Percentiles rank a stretch among this genome's conserved stretches.
Evolutionary conservation across 768 basidiomycete genomes (phyloP).

Genomic region (Sutorius australiensis): DNA sequence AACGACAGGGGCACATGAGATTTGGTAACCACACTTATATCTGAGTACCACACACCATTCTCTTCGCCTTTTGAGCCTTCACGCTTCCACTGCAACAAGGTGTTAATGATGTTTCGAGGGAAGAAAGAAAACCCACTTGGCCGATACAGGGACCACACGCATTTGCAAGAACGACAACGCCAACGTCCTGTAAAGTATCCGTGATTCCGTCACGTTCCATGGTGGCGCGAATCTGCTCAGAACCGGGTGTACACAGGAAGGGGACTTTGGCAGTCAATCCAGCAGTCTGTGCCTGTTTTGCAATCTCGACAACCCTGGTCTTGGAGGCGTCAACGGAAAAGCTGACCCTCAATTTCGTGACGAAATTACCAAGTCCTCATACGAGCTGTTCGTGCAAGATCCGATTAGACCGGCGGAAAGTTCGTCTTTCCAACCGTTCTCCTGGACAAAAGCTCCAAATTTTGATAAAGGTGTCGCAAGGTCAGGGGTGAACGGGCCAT

Average conservation of each 20-base stretch:
- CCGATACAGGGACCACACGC: slow-evolving; percentile 99
- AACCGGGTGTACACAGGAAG: slow-evolving; percentile 86
- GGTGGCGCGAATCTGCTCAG: slow-evolving; percentile 95
- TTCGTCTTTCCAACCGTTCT: slow-evolving; percentile 92
- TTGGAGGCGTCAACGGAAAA: slow-evolving; percentile 28
- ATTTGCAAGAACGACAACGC: slow-evolving; percentile 93
- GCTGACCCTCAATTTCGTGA: background rate
- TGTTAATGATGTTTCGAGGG: slow-evolving; percentile 2
- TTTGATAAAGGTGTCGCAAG: slow-evolving; percentile 89
- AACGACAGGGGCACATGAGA: slow-evolving; percentile 2
- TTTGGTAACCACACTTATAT: background rate
- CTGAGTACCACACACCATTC: slow-evolving; percentile 57
- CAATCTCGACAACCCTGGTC: slow-evolving; percentile 91
- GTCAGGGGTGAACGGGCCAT: slow-evolving; percentile 98
- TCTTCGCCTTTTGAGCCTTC: slow-evolving; percentile 84
- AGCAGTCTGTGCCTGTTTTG: slow-evolving; percentile 79
- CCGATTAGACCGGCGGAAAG: slow-evolving; percentile 91
- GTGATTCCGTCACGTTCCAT: slow-evolving; percentile 94
- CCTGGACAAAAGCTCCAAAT: slow-evolving; percentile 74
- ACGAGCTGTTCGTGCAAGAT: slow-evolving; percentile 99
- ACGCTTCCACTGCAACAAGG: slow-evolving; percentile 75
- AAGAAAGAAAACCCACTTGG: slow-evolving; percentile 48
- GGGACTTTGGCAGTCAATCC: slow-evolving; percentile 83
- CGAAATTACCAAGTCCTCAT: slow-evolving; percentile 79
- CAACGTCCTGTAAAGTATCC: slow-evolving; percentile 74